These are phyloP conservation scores for Hypoxylon sp. DNA, from an alignment of 2,329 filamentous ascomycete species.

Conservation along the genomic window DNA sequence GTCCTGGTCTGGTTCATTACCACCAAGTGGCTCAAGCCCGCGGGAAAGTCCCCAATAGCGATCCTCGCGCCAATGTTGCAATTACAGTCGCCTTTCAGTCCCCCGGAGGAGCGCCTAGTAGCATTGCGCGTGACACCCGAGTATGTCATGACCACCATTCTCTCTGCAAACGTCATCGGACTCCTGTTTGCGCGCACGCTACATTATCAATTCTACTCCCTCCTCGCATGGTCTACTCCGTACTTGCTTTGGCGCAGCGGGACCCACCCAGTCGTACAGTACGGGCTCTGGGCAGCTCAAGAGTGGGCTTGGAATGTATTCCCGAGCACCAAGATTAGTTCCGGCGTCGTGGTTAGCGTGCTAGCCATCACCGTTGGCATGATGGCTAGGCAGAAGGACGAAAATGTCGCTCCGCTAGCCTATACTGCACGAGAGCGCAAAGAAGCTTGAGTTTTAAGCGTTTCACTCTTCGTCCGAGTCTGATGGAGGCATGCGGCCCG, in stretches of 20 bases:
- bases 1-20: constrained; percentile 72
- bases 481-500: constrained; percentile 85
- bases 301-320: constrained; percentile 96
- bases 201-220: constrained; percentile 96
- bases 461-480: constrained; percentile 74
- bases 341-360: constrained; percentile 70
- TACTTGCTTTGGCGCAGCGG: constrained; percentile 85
- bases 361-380: constrained; percentile 72
- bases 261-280: constrained; percentile 71
- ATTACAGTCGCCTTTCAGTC: constrained; percentile 55
- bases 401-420: constrained; percentile 26
- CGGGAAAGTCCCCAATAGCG: constrained; percentile 63
- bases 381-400: constrained; percentile 56
- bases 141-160: constrained; percentile 78
- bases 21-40: constrained; percentile 76
- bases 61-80: constrained; percentile 58
- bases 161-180: constrained; percentile 79
- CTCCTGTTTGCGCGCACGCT: constrained; percentile 86
- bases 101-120: constrained; percentile 63
- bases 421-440: constrained; percentile 35
- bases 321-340: constrained; percentile 72
- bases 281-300: constrained; percentile 76
- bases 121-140: constrained; percentile 68
- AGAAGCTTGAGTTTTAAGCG: constrained; percentile 26
- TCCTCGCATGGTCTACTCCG: constrained; percentile 87